Base-by-base conservation (phyloP, 176 grass and related monocot genomes). In the Themeda triandra region DNA sequence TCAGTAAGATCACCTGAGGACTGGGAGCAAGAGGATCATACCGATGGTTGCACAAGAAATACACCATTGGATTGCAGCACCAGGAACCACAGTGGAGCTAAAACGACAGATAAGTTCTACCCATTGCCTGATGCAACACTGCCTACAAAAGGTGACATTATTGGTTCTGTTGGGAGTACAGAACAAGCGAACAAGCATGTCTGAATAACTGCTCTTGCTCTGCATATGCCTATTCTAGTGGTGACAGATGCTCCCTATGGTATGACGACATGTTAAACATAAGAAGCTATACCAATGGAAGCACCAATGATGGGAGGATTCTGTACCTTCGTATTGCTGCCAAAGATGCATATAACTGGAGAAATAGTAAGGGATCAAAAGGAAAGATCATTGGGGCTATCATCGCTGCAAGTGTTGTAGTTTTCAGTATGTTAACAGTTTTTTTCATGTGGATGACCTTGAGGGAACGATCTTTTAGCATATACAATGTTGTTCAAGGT, bases 241-340 rank as follows among this genome's bases (percentile, higher is more conserved):
- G 24, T 87, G 41, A 21, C 28, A 48, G 62, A 66, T 80, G 77
- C 62, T 80, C 62, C 32, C 28, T 80, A 30, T 80, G 77, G 77
- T 28, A 66, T 33, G 77, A 41, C 1, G 83, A 89, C 48, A 70
- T 94, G 63, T 79, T 91, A 29, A 91, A 88, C 66, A 70, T 89
- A 74, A 87, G 36, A 49, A 39, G 51, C 51, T 54, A 54, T 54
- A 94, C 73, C 42, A 68, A 78, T 46, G 41, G 77, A 42, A 64
- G 35, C 40, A 84, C 54, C 29, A 54, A 78, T 45, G 77, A 71
- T 48, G 24, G 14, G 32, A 10, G 13, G 58, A 58, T 60, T 66
- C 74, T 51, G 83, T 91, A 94, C 35, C 80, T 94, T 80, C 80
- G 89, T 10, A 76, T 94, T 18, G 80, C 88, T 4, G 62, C 86